Conservation (phyloP, 2,329 filamentous ascomycete species). For the Neofusicoccum cordaticola region DNA sequence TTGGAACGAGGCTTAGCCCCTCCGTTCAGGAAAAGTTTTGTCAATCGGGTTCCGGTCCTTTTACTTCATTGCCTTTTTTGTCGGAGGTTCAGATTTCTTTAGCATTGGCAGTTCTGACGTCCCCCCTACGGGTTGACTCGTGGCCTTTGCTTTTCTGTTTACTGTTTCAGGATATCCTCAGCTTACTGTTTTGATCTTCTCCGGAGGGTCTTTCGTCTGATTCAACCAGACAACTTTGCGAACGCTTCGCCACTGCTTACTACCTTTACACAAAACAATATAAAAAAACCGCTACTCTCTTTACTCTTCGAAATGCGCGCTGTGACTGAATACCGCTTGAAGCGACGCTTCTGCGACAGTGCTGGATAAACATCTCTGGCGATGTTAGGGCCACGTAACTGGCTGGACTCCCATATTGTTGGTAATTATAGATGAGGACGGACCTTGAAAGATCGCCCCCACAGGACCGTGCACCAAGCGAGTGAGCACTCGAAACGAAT, state of each 20-base stretch:
- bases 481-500: not conserved
- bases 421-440: not conserved
- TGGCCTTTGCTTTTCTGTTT: constrained; percentile 31
- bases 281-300: not conserved
- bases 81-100: constrained; percentile 20
- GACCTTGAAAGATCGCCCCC: not conserved
- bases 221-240: not conserved
- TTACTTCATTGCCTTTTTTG: constrained; percentile 15
- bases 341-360: too few species aligned
- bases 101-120: constrained; percentile 49
- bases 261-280: not conserved
- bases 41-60: not conserved
- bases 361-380: too few species aligned
- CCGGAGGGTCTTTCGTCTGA: not conserved
- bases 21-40: constrained; percentile 10
- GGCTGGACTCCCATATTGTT: not conserved
- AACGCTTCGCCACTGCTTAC: not conserved
- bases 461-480: not conserved
- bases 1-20: constrained; percentile 19
- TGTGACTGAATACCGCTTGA: not conserved
- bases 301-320: not conserved
- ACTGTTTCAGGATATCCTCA: not conserved
- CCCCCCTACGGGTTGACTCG: constrained; percentile 52
- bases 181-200: not conserved
- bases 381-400: not conserved